phyloP scores from a whole-genome alignment of 2,329 filamentous ascomycete species.

The Chrysoporthe austroafricana region DNA sequence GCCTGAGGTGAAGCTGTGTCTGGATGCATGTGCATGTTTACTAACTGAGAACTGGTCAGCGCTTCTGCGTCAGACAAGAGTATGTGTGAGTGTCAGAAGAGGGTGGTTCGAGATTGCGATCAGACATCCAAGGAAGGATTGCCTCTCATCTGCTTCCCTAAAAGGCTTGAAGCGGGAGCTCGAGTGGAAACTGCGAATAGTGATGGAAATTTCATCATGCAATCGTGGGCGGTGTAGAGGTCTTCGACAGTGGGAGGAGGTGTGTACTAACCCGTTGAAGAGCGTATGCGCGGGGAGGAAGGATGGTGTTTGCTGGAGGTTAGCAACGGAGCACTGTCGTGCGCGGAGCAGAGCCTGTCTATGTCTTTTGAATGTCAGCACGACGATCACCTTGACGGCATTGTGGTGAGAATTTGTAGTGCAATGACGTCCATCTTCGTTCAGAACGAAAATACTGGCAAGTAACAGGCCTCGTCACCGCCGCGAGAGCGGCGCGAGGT shows the following conservation, averaged over 20 bases:
- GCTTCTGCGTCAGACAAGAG: not conserved
- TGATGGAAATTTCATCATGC: slow-evolving; percentile 74
- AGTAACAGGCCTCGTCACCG: slow-evolving; percentile 72
- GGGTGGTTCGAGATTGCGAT: slow-evolving; percentile 38
- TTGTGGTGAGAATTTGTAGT: not conserved
- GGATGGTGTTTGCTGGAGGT: not conserved
- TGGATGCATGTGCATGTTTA: not conserved
- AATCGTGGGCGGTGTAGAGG: not conserved
- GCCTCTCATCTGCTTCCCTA: slow-evolving; percentile 68
- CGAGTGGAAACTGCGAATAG: slow-evolving; percentile 91
- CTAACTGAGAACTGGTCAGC: slow-evolving; percentile 12
- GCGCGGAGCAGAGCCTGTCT: not conserved
- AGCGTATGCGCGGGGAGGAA: not conserved
- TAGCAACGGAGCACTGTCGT: not conserved
- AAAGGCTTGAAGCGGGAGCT: slow-evolving; percentile 69
- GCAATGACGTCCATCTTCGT: slow-evolving; percentile 18
- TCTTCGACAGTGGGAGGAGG: not conserved
- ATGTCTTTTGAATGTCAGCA: slow-evolving; percentile 16
- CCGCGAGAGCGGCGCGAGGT: slow-evolving; percentile 49
- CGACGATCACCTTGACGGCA: not conserved
- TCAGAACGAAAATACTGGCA: slow-evolving; percentile 90
- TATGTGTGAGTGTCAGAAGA: slow-evolving; percentile 1
- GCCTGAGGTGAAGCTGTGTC: not conserved
- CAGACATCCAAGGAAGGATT: slow-evolving; percentile 79
- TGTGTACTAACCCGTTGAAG: slow-evolving; percentile 11